Evolutionary conservation across 257 asterid species (phyloP).

Genomic region (Fraxinus excelsior): DNA sequence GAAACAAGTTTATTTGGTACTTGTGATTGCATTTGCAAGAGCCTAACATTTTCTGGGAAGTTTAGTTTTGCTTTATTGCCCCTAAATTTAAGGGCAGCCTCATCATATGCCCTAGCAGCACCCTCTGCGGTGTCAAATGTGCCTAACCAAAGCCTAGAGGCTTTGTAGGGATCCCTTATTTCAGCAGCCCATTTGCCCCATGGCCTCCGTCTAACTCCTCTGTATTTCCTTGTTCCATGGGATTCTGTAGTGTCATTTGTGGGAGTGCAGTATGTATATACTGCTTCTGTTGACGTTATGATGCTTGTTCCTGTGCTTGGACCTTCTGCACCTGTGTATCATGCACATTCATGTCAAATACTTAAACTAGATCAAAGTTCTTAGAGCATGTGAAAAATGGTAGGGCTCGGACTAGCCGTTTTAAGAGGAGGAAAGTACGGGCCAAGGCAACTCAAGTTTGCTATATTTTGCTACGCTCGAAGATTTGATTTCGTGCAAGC

Average conservation of each 20-base stretch:
- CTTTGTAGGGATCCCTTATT: slow-evolving; percentile 50
- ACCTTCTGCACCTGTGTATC: slow-evolving; percentile 27
- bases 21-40: slow-evolving; percentile 15
- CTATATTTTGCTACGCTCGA: background rate
- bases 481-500: background rate
- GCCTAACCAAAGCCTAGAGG: slow-evolving; percentile 59
- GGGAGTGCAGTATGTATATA: slow-evolving; percentile 44
- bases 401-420: background rate
- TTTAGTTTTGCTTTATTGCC: slow-evolving; percentile 65
- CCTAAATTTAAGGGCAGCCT: slow-evolving; percentile 59
- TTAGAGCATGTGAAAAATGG: background rate
- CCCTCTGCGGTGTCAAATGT: slow-evolving; percentile 60
- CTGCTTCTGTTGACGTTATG: slow-evolving; percentile 35
- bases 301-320: slow-evolving; percentile 29
- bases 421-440: background rate
- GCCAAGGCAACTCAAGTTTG: background rate
- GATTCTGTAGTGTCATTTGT: slow-evolving; percentile 17
- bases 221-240: slow-evolving; percentile 30
- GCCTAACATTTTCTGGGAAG: slow-evolving; percentile 57
- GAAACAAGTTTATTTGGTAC: slow-evolving; percentile 1
- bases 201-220: slow-evolving; percentile 58
- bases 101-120: slow-evolving; percentile 60
- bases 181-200: slow-evolving; percentile 73
- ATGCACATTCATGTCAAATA: background rate
- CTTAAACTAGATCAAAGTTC: background rate